A percentile compares a stretch with the other conserved stretches of the same genome.
Evolutionary conservation across 2,329 filamentous ascomycete genomes (phyloP).

Genomic region (Chalaropsis thielavioides): DNA sequence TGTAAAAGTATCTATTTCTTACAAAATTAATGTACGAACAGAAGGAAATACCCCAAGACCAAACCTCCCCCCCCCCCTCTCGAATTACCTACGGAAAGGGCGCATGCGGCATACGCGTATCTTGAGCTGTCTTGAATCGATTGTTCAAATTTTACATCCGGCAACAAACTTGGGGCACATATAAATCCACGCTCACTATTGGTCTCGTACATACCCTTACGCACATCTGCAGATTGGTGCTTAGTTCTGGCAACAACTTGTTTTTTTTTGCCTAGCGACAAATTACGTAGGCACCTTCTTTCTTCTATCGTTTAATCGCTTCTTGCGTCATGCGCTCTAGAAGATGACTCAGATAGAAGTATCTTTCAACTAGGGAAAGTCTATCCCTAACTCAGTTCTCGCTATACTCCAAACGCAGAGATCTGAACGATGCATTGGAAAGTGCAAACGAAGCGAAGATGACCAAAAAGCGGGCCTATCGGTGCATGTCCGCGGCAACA

Average conservation of each 20-base stretch:
- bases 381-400: background rate
- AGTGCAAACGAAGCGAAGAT: background rate
- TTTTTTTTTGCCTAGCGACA: background rate
- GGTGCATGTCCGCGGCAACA: constrained; percentile 1
- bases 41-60: background rate
- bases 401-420: background rate
- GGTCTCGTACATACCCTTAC: no score
- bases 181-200: background rate
- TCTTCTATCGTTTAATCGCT: background rate
- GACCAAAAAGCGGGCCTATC: background rate
- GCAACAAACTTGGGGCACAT: background rate
- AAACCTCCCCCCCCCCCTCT: background rate
- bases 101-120: background rate
- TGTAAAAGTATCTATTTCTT: background rate
- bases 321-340: background rate
- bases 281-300: background rate
- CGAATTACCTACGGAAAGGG: background rate
- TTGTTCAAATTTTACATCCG: background rate
- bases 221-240: background rate
- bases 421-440: background rate
- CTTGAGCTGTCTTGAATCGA: background rate
- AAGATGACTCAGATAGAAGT: background rate
- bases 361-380: background rate
- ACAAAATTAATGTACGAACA: background rate
- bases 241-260: background rate